Evolutionary conservation across 2,329 filamentous ascomycete species (phyloP).

Genomic region (Elsinoe perseae): DNA sequence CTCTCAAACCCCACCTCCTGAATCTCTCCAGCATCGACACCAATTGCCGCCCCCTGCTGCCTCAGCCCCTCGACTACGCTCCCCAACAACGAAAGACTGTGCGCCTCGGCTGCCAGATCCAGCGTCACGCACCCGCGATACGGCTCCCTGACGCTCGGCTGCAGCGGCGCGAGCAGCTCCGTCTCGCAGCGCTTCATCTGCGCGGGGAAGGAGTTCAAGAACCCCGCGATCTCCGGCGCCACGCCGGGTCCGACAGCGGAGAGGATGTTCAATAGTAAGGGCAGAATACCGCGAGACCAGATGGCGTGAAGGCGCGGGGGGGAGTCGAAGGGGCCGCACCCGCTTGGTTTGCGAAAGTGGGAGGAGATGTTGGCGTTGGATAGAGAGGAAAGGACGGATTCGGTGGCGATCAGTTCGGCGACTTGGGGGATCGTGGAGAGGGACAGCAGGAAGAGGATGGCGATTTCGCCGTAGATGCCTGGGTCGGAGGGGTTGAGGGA

Average conservation of each 20-base stretch:
- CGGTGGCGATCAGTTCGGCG: constrained; percentile 83
- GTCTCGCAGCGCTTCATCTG: constrained; percentile 66
- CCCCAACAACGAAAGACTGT: constrained; percentile 68
- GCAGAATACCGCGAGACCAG: constrained; percentile 82
- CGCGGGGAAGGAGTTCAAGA: constrained; percentile 80
- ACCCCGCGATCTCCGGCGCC: constrained; percentile 74
- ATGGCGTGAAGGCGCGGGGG: constrained; percentile 73
- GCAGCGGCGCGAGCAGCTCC: constrained; percentile 57
- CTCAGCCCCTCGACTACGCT: constrained; percentile 62
- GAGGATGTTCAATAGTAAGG: constrained; percentile 80
- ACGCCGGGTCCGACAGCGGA: constrained; percentile 72
- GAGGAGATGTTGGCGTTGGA: constrained; percentile 71
- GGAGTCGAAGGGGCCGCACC: constrained; percentile 69
- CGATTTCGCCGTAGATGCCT: constrained; percentile 78
- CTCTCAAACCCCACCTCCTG: constrained; percentile 69
- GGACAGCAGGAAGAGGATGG: constrained; percentile 78
- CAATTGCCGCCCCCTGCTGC: constrained; percentile 54
- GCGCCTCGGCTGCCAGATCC: constrained; percentile 65
- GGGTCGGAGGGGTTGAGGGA: constrained; percentile 75
- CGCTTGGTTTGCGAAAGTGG: constrained; percentile 54
- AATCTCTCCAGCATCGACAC: constrained; percentile 55
- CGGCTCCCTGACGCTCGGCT: constrained; percentile 30
- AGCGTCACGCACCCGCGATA: constrained; percentile 61
- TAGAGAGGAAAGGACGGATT: constrained; percentile 72
- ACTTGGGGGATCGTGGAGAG: constrained; percentile 72